Conservation (phyloP, 1,139 yeast species). For the Williopsis jadinii region DNA sequence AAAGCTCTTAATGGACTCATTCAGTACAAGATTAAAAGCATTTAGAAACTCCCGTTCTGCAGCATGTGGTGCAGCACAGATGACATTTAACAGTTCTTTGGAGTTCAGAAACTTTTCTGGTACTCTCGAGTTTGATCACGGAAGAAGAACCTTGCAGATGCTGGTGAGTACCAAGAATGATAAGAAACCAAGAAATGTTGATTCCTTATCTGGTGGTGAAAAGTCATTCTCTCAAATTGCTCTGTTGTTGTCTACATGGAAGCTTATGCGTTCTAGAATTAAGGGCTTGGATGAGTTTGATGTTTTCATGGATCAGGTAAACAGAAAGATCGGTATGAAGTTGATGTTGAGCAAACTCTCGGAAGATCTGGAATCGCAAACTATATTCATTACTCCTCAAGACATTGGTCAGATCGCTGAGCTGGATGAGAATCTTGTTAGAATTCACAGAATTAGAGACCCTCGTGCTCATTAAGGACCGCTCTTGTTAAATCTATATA, state of each 20-base stretch:
- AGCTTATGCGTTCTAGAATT: conserved; percentile 78
- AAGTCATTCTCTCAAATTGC: conserved; percentile 92
- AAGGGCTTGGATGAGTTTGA: conserved; percentile 96
- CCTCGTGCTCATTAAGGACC: conserved; percentile 18
- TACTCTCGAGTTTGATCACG: conserved; percentile 53
- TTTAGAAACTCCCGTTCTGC: conserved; percentile 39
- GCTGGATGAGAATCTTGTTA: conserved; percentile 52
- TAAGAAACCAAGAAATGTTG: conserved; percentile 59
- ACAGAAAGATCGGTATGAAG: conserved; percentile 72
- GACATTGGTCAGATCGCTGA: conserved; percentile 77
- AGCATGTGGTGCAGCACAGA: conserved; percentile 38
- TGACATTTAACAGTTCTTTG: conserved; percentile 52
- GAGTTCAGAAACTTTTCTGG: conserved; percentile 74
- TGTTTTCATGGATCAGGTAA: conserved; percentile 95
- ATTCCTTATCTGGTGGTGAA: conserved; percentile 93
- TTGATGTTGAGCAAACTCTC: conserved; percentile 65
- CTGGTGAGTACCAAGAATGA: conserved; percentile 53
- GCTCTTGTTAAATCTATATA: no score
- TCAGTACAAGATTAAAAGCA: conserved; percentile 43
- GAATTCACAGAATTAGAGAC: conserved; percentile 58
- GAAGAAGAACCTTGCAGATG: conserved; percentile 43
- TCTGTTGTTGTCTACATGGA: conserved; percentile 84
- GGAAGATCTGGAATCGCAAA: conserved; percentile 61
- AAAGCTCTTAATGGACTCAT: conserved; percentile 26
- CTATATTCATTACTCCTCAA: conserved; percentile 92